Conservation (phyloP, 2,329 filamentous ascomycete species). For the Cordyceps pruinosa region DNA sequence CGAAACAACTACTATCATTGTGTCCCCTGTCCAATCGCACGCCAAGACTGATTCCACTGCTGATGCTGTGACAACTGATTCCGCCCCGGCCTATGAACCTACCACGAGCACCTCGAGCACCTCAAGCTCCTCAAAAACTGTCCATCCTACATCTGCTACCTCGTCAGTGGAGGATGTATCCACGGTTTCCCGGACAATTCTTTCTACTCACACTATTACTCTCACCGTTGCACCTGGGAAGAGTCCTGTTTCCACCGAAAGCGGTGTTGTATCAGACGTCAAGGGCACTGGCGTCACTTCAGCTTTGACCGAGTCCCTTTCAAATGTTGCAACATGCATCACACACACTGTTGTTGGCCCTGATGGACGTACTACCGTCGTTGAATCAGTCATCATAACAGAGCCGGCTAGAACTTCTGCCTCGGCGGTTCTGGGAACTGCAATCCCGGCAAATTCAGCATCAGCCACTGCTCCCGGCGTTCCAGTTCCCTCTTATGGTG, state of each 20-base stretch:
- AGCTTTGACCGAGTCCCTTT: background rate
- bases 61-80: slow-evolving; percentile 1
- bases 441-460: background rate
- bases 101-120: background rate
- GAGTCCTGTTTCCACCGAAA: background rate
- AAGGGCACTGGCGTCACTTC: background rate
- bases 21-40: slow-evolving; percentile 12
- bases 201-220: slow-evolving; percentile 20
- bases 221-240: slow-evolving; percentile 6
- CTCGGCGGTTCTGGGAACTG: background rate
- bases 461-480: background rate
- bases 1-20: slow-evolving; percentile 25
- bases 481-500: background rate
- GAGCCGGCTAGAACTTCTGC: slow-evolving; percentile 8
- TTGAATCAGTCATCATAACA: slow-evolving; percentile 29
- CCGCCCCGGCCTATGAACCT: background rate
- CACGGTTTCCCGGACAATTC: slow-evolving; percentile 10
- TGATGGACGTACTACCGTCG: slow-evolving; percentile 27
- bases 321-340: slow-evolving; percentile 18
- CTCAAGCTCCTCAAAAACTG: background rate
- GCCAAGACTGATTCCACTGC: background rate
- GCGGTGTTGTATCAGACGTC: background rate
- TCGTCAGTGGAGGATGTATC: slow-evolving; percentile 1
- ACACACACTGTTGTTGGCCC: slow-evolving; percentile 26
- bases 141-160: background rate